Base-by-base conservation (phyloP, 805 yeast species). In the Gaillardinia entomophila region DNA sequence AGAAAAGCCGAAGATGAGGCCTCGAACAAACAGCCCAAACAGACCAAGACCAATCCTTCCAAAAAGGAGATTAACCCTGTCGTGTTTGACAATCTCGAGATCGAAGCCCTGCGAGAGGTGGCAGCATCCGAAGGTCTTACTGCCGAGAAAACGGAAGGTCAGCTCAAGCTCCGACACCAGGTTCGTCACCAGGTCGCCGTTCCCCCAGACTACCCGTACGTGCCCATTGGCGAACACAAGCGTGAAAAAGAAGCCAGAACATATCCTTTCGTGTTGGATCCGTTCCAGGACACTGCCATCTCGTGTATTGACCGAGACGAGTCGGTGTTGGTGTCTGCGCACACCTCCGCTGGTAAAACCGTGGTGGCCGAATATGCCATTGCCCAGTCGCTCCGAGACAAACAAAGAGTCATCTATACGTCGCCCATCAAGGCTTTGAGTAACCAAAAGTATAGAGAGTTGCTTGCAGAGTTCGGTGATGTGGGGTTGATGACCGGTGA, bases 401-500 rank as follows among this genome's bases (percentile, higher is more conserved):
- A 88, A 51, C 96, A 89, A 59, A 75, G 97, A 56, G 97, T 89
- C 33, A 89, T 89, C 40, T 89, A 89, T 53, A 89, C 97, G 0
- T 88, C 96, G 4, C 97, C 97, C 3, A 89, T 89, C 55, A 89
- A 89, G 55, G 97, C 97, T 0, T 72, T 89, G 57, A 84, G 95
- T 48, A 89, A 89, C 57, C 97, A 89, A 61, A 89, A 89, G 53
- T 89, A 85, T 53, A 75, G 97, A 63, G 97, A 89, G 57, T 68
- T 92, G 45, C 68, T 81, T 36, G 95, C 95, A 2, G 95, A 89
- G 50, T 86, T 92, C 66, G 90, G 92, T 15, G 97, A 92, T 56
- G 97, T 92, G 19, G 99, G 99, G 31, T 72, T 92, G 39, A 92
- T 92, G 95, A 92, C 99, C 10, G 99, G 99, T 58, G 99, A 92